A percentile compares a stretch with the other conserved stretches of the same genome.
These are phyloP conservation scores for Lipomyces sp. DNA, from an alignment of 805 yeast species.

Conservation along the genomic window DNA sequence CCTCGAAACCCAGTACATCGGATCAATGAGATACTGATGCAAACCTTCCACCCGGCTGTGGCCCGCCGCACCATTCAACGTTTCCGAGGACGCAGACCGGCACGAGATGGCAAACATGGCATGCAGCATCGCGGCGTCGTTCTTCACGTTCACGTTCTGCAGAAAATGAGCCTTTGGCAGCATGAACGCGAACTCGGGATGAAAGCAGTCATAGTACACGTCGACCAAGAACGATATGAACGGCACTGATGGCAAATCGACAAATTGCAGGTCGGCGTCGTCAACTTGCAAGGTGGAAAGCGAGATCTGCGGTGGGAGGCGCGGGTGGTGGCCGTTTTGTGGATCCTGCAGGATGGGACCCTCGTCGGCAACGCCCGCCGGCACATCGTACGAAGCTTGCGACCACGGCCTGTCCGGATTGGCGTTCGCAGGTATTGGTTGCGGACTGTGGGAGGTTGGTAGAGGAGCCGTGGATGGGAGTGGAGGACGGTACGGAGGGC, in stretches of 20 bases:
- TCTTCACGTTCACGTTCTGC: constrained; percentile 5
- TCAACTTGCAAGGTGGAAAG: background rate
- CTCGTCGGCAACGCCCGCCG: too few relatives aligned
- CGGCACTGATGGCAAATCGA: constrained; percentile 17
- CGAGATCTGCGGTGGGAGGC: background rate
- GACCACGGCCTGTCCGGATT: too few relatives aligned
- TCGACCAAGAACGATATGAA: constrained; percentile 15
- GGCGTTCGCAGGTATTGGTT: too few relatives aligned
- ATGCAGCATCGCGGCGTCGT: constrained; percentile 24
- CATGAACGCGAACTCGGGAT: constrained; percentile 22
- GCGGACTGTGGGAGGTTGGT: too few relatives aligned
- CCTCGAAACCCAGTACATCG: constrained; percentile 26
- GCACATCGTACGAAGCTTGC: too few relatives aligned
- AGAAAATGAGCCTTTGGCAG: constrained; percentile 18
- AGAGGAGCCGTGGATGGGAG: too few relatives aligned
- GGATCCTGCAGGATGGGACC: too few relatives aligned
- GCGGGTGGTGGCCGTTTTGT: background rate
- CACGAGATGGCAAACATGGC: constrained; percentile 26
- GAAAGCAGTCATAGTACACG: constrained; percentile 22
- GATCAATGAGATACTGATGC: constrained; percentile 17
- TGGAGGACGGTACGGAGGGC: too few relatives aligned
- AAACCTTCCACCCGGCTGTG: background rate
- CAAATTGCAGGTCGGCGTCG: constrained; percentile 9
- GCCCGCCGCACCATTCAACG: background rate
- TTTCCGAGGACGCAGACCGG: constrained; percentile 9